Percentiles rank a stretch among this genome's conserved stretches.
These are phyloP conservation scores for Leishmania lainsoni DNA, from an alignment of 208 protist species.

Conservation along the genomic window DNA sequence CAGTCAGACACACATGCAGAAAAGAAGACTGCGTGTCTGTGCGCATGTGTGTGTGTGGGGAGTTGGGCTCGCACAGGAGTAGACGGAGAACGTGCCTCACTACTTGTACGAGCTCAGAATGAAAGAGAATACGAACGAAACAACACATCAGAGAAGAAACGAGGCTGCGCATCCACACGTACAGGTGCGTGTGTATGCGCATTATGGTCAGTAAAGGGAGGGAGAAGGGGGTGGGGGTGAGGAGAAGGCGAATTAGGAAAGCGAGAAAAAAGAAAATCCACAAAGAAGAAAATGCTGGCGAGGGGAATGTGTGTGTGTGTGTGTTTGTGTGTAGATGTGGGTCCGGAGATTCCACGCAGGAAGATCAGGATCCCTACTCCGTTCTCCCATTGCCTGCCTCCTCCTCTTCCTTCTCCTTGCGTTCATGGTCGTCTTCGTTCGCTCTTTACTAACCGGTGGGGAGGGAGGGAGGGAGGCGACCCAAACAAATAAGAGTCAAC, in stretches of 20 bases:
- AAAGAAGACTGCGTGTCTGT: background rate
- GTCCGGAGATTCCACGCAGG: background rate
- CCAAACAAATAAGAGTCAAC: no score
- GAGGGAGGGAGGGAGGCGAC: no score
- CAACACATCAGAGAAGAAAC: background rate
- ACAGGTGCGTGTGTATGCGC: background rate
- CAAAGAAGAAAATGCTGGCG: background rate
- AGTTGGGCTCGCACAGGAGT: background rate
- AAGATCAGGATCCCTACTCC: background rate
- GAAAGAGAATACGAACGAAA: background rate
- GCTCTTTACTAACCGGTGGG: background rate
- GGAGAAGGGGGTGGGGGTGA: background rate
- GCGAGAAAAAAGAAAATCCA: conserved; percentile 6
- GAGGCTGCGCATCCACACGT: background rate
- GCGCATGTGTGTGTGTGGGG: background rate
- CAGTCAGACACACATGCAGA: background rate
- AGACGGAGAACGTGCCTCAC: conserved; percentile 22
- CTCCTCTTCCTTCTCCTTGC: background rate
- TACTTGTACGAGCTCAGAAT: conserved; percentile 6
- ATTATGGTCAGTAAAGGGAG: background rate
- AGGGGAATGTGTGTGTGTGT: background rate
- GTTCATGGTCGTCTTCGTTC: background rate
- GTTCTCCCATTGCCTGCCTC: no score
- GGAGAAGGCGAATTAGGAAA: background rate
- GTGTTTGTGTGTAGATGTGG: background rate